Evolutionary conservation across 371 early-diverging fungal genomes (phyloP).

Genomic region (Zychaea mexicana): DNA sequence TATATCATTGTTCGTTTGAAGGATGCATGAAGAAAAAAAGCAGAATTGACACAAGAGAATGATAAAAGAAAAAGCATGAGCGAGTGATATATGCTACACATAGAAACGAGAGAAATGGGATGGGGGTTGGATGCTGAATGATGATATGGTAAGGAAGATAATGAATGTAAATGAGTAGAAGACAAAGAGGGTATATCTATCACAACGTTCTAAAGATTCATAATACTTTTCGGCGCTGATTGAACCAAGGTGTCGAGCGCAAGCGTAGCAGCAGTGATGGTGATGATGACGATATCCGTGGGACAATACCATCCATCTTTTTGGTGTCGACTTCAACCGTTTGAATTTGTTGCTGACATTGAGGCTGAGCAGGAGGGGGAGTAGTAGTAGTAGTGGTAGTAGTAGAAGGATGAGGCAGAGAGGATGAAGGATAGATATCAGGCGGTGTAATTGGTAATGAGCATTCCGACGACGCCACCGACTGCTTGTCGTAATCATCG

Average conservation of each 20-base stretch:
- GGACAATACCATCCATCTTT: not conserved
- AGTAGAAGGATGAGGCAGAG: not conserved
- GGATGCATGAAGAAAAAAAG: not conserved
- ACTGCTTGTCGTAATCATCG: constrained; percentile 1
- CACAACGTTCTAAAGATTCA: too few species aligned
- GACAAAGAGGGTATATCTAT: too few species aligned
- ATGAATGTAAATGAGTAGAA: too few species aligned
- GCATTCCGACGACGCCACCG: constrained; percentile 6
- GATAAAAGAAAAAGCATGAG: not conserved
- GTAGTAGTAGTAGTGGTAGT: not conserved
- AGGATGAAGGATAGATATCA: not conserved
- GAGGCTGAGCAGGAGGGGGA: not conserved
- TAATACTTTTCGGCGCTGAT: not conserved
- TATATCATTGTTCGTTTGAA: not conserved
- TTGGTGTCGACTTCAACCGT: too few species aligned
- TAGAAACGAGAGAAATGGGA: too few species aligned
- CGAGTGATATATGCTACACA: too few species aligned
- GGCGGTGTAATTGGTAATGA: not conserved
- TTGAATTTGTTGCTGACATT: too few species aligned
- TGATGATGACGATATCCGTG: too few species aligned
- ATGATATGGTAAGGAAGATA: too few species aligned
- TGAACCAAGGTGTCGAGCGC: not conserved
- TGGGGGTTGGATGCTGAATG: too few species aligned
- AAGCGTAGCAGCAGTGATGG: not conserved
- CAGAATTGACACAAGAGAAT: too few species aligned